Evolutionary conservation across 2,329 filamentous ascomycete species (phyloP).

Genomic region (Aureobasidium sp.): DNA sequence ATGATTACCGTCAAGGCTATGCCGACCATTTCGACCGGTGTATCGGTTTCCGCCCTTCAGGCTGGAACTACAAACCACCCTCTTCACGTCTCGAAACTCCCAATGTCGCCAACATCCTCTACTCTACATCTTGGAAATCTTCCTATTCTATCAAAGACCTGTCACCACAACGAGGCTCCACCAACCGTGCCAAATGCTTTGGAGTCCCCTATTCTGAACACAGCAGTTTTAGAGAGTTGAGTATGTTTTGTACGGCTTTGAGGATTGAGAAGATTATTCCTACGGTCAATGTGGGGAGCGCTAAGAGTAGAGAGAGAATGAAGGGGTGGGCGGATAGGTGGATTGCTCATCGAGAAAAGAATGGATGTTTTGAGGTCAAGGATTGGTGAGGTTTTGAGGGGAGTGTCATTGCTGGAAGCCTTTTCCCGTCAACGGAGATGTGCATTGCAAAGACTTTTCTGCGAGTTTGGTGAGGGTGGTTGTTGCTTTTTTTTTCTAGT

Average conservation of each 20-base stretch:
- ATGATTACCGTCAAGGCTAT: constrained; percentile 77
- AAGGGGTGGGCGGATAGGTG: constrained; percentile 60
- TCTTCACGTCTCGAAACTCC: constrained; percentile 56
- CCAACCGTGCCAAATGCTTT: constrained; percentile 75
- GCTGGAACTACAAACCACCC: constrained; percentile 84
- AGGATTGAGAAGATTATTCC: constrained; percentile 85
- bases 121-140: constrained; percentile 66
- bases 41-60: constrained; percentile 84
- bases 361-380: constrained; percentile 46
- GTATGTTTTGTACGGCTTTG: constrained; percentile 83
- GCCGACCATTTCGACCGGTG: constrained; percentile 77
- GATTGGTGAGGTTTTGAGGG: constrained; percentile 20
- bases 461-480: too few species aligned
- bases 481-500: too few species aligned
- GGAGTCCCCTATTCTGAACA: constrained; percentile 96
- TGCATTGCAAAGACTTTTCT: too few species aligned
- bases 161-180: constrained; percentile 74
- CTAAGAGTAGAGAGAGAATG: constrained; percentile 58
- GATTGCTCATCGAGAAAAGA: constrained; percentile 56
- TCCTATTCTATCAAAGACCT: constrained; percentile 67
- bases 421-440: too few species aligned
- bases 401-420: too few species aligned
- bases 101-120: constrained; percentile 57
- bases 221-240: constrained; percentile 87
- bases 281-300: constrained; percentile 77